Percentiles rank a stretch among this genome's conserved stretches.
Evolutionary conservation across 805 yeast species (phyloP).

Genomic region (Yarrowia alimentaria): DNA sequence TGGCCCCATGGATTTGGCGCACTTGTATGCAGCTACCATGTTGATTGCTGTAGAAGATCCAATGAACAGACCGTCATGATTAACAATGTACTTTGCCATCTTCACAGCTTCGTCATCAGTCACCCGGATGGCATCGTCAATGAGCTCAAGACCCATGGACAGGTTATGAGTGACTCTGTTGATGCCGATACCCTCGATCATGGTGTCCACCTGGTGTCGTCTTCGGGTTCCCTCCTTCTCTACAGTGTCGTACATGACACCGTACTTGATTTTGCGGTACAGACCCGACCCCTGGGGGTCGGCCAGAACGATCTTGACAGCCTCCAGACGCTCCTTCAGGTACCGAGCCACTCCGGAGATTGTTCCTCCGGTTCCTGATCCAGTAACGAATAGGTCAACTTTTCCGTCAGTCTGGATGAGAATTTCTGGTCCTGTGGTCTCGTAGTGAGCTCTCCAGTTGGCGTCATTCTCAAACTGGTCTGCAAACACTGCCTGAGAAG

Average conservation of each 20-base stretch:
- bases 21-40: slow-evolving; percentile 79
- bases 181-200: slow-evolving; percentile 91
- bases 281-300: slow-evolving; percentile 97
- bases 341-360: slow-evolving; percentile 85
- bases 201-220: slow-evolving; percentile 93
- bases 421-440: slow-evolving; percentile 92
- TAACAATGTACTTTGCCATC: slow-evolving; percentile 83
- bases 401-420: slow-evolving; percentile 60
- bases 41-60: slow-evolving; percentile 94
- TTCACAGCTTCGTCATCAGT: slow-evolving; percentile 74
- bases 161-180: slow-evolving; percentile 85
- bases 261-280: slow-evolving; percentile 76
- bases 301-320: slow-evolving; percentile 62
- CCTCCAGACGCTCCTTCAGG: slow-evolving; percentile 52
- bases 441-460: slow-evolving; percentile 83
- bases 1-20: slow-evolving; percentile 51
- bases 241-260: slow-evolving; percentile 88
- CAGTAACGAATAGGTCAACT: slow-evolving; percentile 77
- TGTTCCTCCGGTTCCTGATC: slow-evolving; percentile 97
- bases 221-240: slow-evolving; percentile 93
- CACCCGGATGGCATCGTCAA: slow-evolving; percentile 80
- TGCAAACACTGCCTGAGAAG: slow-evolving; percentile 75
- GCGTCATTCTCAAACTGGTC: slow-evolving; percentile 93
- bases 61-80: slow-evolving; percentile 83
- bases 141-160: slow-evolving; percentile 60